Base-by-base conservation (phyloP, 2,329 filamentous ascomycete genomes). In the Phoma sp. region DNA sequence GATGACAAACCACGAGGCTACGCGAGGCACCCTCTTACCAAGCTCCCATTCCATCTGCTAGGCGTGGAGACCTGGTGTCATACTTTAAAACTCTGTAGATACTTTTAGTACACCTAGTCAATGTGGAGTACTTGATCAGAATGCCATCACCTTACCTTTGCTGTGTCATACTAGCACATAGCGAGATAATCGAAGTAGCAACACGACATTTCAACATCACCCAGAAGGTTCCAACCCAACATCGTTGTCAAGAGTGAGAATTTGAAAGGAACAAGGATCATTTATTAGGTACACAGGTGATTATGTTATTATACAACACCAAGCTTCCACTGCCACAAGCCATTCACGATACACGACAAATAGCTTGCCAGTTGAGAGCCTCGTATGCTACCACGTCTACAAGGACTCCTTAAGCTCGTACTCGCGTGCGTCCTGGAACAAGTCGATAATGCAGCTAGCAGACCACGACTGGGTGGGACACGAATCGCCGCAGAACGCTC, bases 391-490 rank as follows among this genome's bases (percentile, higher is more conserved):
- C 37, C 41, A 42, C 13, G 11, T n/a, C n/a, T 41, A 14, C 25
- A 24, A 41, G 3, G 56, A 54, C 54, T 59, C 53, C 41, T 58
- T 51, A 13, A 62, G n/a, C 35, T 74, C 71, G 52, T 73, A 73
- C 56, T 73, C 69, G 8, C 66, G 62, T 14, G 91, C 93, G 74
- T 99, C 95, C 81, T 96, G 93, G 78, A 96, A 99, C 60, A 99
- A 77, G 78, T 99, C 95, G 68, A 99, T 90, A 69, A 99, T 80
- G 74, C 95, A 98, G 22, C 91, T 89, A 27, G 95, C 90, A 47
- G 92, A 97, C 95, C 95, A 99, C 47, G 95, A 89, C 76, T 99
- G 95, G 0, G 95, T 97, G 24, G 95, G 95, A 47, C 89, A 95
- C 87, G 93, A 98, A 77, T 99, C 96, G 10, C 78, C 79, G 74